Base-by-base conservation (phyloP, 352 stramenopile genomes). In the Thraustochytrium sp. region DNA sequence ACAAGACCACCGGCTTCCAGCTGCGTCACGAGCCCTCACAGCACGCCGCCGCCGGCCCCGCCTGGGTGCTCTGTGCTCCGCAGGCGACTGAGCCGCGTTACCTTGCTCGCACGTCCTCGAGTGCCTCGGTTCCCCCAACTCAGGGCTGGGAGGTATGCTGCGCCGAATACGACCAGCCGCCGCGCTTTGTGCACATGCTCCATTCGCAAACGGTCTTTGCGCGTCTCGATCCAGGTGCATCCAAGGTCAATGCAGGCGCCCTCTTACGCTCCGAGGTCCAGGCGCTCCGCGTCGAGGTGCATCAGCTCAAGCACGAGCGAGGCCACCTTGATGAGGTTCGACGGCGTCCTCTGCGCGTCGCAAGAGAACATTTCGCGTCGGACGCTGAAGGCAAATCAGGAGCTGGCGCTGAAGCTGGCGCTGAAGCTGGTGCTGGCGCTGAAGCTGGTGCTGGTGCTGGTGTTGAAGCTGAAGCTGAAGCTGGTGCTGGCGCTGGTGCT, bases 1-100 rank as follows among this genome's bases (percentile, higher is more conserved):
- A 80, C 38, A 68, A 72, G 53, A 34, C 26, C 21, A 55, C 68
- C 3, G 68, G 68, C 34, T 80, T 48, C 42, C 68, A 64, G 37
- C 34, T 80, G 16, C 68, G 68, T 16, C 0, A 54, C 9, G 37
- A 36, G 16, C 11, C 16, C 0, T 11, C 61, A 51, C 9, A 63
- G 37, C 16, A 2, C 13, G 42, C 4, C 23, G 18, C 23, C 23
- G 9, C 21, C 13, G 31, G 31, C 2, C 1, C 4, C 9, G 5
- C 21, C 9, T 80, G 68, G 68, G 68, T 18, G 13, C 13, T 80
- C 44, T 80, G 29, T 36, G 8, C 68, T 18, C 31, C 48, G 2
- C 16, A 5, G 23, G 23, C 63, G 40, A 23, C 23, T 34, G 36
- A 37, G 18, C 26, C 26, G 13, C 21, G 42, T 1, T 77, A 77